Conservation (phyloP, 148 eudicot species). For the Vaccinium corymbosum region DNA sequence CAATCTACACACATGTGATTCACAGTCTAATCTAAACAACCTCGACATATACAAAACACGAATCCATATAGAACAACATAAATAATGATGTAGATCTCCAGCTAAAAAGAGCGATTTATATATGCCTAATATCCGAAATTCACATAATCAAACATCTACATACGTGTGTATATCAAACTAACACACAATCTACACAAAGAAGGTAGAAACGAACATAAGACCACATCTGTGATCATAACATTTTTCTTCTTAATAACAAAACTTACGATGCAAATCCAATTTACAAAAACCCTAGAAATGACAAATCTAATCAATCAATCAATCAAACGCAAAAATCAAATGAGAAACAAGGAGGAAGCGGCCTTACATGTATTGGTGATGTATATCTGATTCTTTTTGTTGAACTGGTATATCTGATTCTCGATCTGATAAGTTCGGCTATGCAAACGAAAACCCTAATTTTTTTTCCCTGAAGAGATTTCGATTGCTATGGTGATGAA, state of each 20-base stretch:
- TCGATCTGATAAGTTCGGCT: background rate
- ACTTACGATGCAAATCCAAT: background rate
- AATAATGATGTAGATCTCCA: too few species aligned
- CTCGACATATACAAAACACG: background rate
- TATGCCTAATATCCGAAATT: too few species aligned
- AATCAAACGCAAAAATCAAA: background rate
- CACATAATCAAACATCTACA: too few species aligned
- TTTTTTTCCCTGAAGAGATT: background rate
- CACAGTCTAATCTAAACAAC: background rate
- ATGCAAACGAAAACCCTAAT: background rate
- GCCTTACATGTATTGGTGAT: background rate
- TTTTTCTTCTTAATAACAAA: too few species aligned
- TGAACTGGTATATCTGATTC: background rate
- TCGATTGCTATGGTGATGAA: background rate
- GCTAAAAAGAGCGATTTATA: too few species aligned
- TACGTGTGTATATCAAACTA: too few species aligned
- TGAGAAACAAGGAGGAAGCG: background rate
- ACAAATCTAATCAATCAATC: background rate
- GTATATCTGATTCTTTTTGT: too few species aligned
- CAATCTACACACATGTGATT: background rate
- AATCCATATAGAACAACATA: background rate
- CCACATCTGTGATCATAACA: too few species aligned
- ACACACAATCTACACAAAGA: too few species aligned
- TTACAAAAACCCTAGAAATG: background rate
- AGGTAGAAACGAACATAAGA: too few species aligned